Evolutionary conservation across 306 rosid species (phyloP), one percentile per base, ranked within the genome.

Genomic region (Quercus parvula): DNA sequence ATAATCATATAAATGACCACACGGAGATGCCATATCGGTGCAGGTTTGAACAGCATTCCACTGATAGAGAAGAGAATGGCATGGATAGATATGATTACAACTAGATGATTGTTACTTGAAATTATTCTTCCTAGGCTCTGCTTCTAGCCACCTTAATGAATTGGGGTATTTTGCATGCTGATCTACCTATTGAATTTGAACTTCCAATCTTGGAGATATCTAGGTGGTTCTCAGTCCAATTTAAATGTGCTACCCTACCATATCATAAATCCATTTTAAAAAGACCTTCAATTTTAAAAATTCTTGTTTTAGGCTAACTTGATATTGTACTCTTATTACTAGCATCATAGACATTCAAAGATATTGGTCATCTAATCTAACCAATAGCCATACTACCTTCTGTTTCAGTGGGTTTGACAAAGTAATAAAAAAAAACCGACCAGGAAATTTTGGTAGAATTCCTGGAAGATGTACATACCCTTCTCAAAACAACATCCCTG

Each of bases 371-470:
- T 73, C 41, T 33, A 54, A 55, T 38, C 0, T 38, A 38, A 38
- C 41, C 56, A 54, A 55, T 30, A 54, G 38, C 1, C 82, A 27
- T 84, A 91, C 97, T 38, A 7, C 46, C 97, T 86, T 89, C 68
- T 0, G 97, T 91, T 87, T 92, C 96, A 49, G 92, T 78, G 74
- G 97, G 89, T 86, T 89, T 95, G 85, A 97, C 98, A 66, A 95
- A 91, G 79, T 85, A 88, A 64, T 75, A 91, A 95, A 87, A 91
- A 38, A 38, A 1, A 38, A 38, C 46, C 97, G 81, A 38, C 97
- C 97, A 15, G 99, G 99, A 77, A 92, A 61, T 88, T 92, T 91
- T 1, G 97, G 99, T 72, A 87, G 61, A 77, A 91, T 58, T 80
- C 92, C 88, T 5, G 97, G 97, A 7, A 87, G 3, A 82, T 91